Conservation (phyloP, 306 rosid genomes). For the Prunus mongolica region DNA sequence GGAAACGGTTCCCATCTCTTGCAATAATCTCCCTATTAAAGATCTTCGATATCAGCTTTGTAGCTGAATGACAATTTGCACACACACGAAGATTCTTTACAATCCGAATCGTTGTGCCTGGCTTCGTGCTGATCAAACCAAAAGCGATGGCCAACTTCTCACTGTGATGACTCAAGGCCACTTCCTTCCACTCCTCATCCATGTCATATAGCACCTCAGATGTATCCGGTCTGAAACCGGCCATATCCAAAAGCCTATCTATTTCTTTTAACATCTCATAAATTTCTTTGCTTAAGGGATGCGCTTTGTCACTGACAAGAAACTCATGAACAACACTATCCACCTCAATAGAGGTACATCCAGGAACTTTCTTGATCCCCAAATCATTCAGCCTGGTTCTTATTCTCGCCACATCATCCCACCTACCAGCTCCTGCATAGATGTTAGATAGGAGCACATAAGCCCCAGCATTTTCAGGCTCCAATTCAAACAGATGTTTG, state of each 20-base stretch:
- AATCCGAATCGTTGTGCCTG: slow-evolving; percentile 66
- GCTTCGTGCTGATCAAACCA: slow-evolving; percentile 76
- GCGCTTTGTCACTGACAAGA: slow-evolving; percentile 74
- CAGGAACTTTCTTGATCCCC: slow-evolving; percentile 89
- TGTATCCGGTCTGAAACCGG: slow-evolving; percentile 67
- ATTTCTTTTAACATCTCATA: slow-evolving; percentile 59
- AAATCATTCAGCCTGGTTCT: slow-evolving; percentile 64
- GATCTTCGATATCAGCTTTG: slow-evolving; percentile 71
- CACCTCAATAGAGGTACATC: slow-evolving; percentile 76
- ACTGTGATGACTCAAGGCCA: slow-evolving; percentile 74
- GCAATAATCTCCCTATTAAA: slow-evolving; percentile 79
- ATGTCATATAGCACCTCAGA: slow-evolving; percentile 79
- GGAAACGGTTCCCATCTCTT: slow-evolving; percentile 78
- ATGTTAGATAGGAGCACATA: slow-evolving; percentile 74
- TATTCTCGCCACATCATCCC: slow-evolving; percentile 82
- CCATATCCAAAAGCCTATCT: slow-evolving; percentile 50
- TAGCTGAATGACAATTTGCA: slow-evolving; percentile 77
- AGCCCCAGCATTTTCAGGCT: slow-evolving; percentile 69
- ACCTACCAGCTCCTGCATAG: slow-evolving; percentile 73
- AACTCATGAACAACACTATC: slow-evolving; percentile 80
- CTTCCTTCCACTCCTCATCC: slow-evolving; percentile 89
- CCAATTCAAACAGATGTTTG: slow-evolving; percentile 51
- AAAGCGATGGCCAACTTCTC: slow-evolving; percentile 85
- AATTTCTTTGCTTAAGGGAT: slow-evolving; percentile 48
- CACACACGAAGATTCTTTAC: slow-evolving; percentile 90